Percentiles rank a stretch among this genome's conserved stretches.
Evolutionary conservation across 768 basidiomycete genomes (phyloP).

Genomic region (Calocybe gangraenosa): DNA sequence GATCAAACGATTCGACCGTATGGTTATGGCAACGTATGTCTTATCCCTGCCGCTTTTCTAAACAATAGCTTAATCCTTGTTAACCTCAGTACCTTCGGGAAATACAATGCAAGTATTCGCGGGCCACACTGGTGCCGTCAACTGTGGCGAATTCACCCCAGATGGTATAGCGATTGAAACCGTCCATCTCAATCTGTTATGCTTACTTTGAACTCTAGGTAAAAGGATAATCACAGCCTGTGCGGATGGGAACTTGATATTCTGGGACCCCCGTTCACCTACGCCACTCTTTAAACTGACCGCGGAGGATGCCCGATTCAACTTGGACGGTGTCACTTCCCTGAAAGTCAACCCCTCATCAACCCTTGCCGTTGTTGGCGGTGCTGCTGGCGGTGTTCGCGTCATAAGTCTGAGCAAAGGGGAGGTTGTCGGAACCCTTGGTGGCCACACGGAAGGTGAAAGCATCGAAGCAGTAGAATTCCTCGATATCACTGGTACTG

Average conservation of each 20-base stretch:
- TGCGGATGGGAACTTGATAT: conserved; percentile 74
- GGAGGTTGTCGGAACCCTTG: conserved; percentile 70
- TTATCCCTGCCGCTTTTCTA: conserved; percentile 11
- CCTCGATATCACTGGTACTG: conserved; percentile 65
- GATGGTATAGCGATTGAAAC: conserved; percentile 50
- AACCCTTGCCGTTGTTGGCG: conserved; percentile 89
- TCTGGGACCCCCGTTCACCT: conserved; percentile 87
- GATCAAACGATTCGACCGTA: conserved; percentile 87
- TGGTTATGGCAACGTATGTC: conserved; percentile 98
- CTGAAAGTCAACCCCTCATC: conserved; percentile 82
- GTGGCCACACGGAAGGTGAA: conserved; percentile 82
- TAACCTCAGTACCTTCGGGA: conserved; percentile 86
- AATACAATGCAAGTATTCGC: conserved; percentile 95
- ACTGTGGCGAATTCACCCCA: conserved; percentile 88
- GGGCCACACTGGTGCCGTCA: conserved; percentile 80
- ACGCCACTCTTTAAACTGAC: conserved; percentile 80
- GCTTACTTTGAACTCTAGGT: conserved; percentile 35
- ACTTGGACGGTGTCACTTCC: conserved; percentile 81
- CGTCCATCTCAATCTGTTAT: neutral
- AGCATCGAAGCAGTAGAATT: conserved; percentile 87
- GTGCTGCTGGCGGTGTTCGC: conserved; percentile 78
- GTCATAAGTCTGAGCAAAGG: conserved; percentile 87
- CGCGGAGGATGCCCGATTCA: conserved; percentile 66
- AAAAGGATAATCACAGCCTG: conserved; percentile 82
- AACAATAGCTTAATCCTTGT: too few relatives aligned